Percentiles rank a stretch among this genome's conserved stretches.
phyloP scores from a whole-genome alignment of 2,329 filamentous ascomycete species.

The Sporothrix phasma region DNA sequence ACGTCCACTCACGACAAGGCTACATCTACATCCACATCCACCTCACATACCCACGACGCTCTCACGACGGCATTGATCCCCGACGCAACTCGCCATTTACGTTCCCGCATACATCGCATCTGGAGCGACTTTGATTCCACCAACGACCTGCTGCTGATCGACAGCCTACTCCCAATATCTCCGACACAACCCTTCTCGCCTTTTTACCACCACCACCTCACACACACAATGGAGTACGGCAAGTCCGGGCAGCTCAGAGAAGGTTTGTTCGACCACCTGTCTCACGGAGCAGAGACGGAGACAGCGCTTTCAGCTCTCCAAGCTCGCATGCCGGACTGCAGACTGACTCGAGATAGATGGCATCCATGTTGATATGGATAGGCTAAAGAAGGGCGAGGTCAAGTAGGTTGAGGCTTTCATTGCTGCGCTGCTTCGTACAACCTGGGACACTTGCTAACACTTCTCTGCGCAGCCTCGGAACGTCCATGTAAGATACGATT shows the following conservation, averaged over 20 bases:
- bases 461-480: slow-evolving; percentile 61
- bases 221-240: slow-evolving; percentile 51
- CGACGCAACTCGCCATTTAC: too few relatives aligned
- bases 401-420: slow-evolving; percentile 62
- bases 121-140: not conserved
- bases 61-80: not conserved
- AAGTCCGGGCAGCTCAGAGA: slow-evolving; percentile 53
- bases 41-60: not conserved
- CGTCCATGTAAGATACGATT: slow-evolving; percentile 63
- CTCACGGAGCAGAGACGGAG: not conserved
- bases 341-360: slow-evolving; percentile 56
- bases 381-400: slow-evolving; percentile 96
- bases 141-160: not conserved
- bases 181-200: not conserved
- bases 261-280: slow-evolving; percentile 29
- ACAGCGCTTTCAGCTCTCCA: not conserved
- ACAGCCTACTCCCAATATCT: not conserved
- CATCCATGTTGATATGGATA: slow-evolving; percentile 98
- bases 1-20: slow-evolving; percentile 19
- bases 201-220: not conserved
- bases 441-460: slow-evolving; percentile 24
- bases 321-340: not conserved
- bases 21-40: not conserved
- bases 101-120: not conserved
- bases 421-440: not conserved